Evolutionary conservation across 208 protist genomes (phyloP), one percentile per base, ranked within the genome.

Genomic region (Crithidia bombi): DNA sequence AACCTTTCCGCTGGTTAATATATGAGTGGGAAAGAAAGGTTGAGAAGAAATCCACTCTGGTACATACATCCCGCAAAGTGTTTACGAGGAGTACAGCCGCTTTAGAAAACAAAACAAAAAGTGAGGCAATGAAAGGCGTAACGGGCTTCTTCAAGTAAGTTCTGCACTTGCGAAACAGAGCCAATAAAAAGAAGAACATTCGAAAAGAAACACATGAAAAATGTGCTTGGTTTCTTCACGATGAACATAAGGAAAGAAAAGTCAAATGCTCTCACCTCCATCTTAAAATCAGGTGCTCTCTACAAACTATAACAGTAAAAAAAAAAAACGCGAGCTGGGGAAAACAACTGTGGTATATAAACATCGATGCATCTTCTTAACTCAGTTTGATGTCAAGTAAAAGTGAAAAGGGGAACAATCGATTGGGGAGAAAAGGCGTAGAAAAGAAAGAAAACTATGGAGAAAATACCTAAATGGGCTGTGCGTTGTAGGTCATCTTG

Each of bases 401-500:
- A 51, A 51, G 21, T 28, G 21, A 51, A 28, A 23, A 51, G 17
- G 14, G 5, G 28, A 51, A 30, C 9, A 51, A 51, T 41, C 9
- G 28, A 51, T 41, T 15, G 36, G 36, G 12, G 14, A 56, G 30
- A 52, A 30, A 52, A 52, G 14, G 21, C 15, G 41, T n/a, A 43
- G 7, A 66, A 54, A 41, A 51, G 58, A 71, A 76, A 44, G 64
- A 56, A 49, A 17, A 65, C 38, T 64, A 68, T 66, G 65, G 62
- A 69, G 65, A 47, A 44, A 23, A 54, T 10, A 9, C 38, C 51
- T 54, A 71, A 61, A 66, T 39, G 14, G 80, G 78, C 67, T 89
- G 69, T 17, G 85, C 88, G 49, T 80, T 75, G 69, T 90, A 90
- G 17, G 69, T 52, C 35, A 83, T 64, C 49, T 80, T 83, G 78